Base-by-base conservation (phyloP, 2,329 filamentous ascomycete species). In the Xylaria polymorpha region DNA sequence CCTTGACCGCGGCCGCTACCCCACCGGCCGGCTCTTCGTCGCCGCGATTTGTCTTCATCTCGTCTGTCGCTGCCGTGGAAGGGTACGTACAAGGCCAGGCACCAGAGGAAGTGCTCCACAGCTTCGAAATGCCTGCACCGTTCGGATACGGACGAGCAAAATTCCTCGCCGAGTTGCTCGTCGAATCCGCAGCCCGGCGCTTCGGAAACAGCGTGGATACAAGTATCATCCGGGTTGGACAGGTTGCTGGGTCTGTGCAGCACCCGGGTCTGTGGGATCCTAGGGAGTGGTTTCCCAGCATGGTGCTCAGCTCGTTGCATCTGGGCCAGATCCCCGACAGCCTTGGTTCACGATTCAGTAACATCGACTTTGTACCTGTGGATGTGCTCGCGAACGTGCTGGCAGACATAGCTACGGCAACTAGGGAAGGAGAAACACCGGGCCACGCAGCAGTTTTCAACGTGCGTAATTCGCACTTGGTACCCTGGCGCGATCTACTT, bases 151-250 rank as follows among this genome's bases (percentile, higher is more conserved):
- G 12, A 10, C 44, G 32, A 10, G 20, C 15, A 10, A 51, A 58
- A 15, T 58, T 58, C 18, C 43, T 58, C 10, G 14, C 56, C 22
- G 56, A 58, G 56, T 20, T 58, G 5, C 37, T 58, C 9, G n/a
- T 10, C 14, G 56, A 58, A 4, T 12, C 56, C 6, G 56, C 56
- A 3, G 56, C 56, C 6, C n/a, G 18, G 7, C 56, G 25, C 22
- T n/a, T 58, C 8, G 18, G 18, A n/a, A 18, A 37, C 10, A n/a
- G n/a, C 5, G 20, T 25, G 20, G 15, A 6, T 15, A n/a, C 15
- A n/a, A 44, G 37, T 6, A 32, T 58, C n/a, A 2, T 44, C 22
- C 56, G 56, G 4, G 14, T 44, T 14, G 39, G 56, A 8, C 56
- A 58, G 9, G 39, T 58, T 4, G 37, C 56, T 22, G 39, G 56